These are phyloP conservation scores for Avena atlantica DNA, from an alignment of 176 grass and related monocot genomes.

Conservation along the genomic window DNA sequence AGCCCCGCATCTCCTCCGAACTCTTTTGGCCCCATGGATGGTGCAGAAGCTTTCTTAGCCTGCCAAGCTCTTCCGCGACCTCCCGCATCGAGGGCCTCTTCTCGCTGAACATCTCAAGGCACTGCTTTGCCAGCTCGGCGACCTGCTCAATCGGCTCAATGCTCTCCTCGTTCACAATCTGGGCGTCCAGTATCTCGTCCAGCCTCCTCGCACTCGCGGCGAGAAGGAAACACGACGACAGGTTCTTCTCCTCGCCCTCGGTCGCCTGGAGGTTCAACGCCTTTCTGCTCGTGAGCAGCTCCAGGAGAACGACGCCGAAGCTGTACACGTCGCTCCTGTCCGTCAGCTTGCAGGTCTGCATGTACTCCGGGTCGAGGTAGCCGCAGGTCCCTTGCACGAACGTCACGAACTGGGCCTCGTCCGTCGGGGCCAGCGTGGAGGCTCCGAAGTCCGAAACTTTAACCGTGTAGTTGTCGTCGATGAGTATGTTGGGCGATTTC, in stretches of 20 bases:
- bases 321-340: slow-evolving; percentile 86
- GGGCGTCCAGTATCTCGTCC: background rate
- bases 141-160: background rate
- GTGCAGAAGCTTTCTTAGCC: background rate
- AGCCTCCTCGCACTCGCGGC: background rate
- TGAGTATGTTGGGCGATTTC: slow-evolving; percentile 22
- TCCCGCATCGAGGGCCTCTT: slow-evolving; percentile 3
- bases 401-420: slow-evolving; percentile 31
- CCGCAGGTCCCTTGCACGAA: slow-evolving; percentile 20
- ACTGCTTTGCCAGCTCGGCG: slow-evolving; percentile 2
- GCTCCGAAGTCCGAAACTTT: slow-evolving; percentile 24
- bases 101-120: slow-evolving; percentile 19
- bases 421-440: slow-evolving; percentile 13
- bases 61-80: slow-evolving; percentile 12
- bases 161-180: slow-evolving; percentile 4
- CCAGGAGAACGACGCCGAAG: slow-evolving; percentile 68
- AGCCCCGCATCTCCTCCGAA: background rate
- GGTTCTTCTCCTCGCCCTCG: slow-evolving; percentile 17
- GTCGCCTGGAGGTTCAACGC: slow-evolving; percentile 2
- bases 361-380: slow-evolving; percentile 29
- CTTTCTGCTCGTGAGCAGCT: slow-evolving; percentile 55
- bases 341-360: slow-evolving; percentile 54
- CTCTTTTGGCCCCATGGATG: slow-evolving; percentile 5
- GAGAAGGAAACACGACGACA: background rate
- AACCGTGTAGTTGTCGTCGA: background rate